Evolutionary conservation across 2,329 filamentous ascomycete species (phyloP).

Genomic region (Rhynchosporium agropyri): DNA sequence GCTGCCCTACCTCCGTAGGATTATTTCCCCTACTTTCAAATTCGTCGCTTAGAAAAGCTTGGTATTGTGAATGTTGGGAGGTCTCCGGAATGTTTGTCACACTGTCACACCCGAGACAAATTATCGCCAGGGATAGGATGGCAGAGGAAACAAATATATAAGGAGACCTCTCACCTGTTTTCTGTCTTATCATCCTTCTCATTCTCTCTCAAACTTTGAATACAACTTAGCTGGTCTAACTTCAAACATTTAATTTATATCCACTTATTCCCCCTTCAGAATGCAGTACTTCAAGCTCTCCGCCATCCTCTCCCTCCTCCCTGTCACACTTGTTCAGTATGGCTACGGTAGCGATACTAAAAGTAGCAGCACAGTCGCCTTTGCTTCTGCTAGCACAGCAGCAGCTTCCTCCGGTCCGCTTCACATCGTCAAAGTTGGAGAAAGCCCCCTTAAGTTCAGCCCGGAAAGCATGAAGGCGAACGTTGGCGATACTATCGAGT

Average conservation of each 20-base stretch:
- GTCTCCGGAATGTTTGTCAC: conserved; percentile 9
- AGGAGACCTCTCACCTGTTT: not conserved
- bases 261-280: conserved; percentile 19
- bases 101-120: not conserved
- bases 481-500: conserved; percentile 56
- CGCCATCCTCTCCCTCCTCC: conserved; percentile 31
- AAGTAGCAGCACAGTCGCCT: conserved; percentile 19
- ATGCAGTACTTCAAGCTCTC: conserved; percentile 38
- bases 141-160: not conserved
- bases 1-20: not conserved
- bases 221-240: conserved; percentile 12
- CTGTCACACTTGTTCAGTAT: conserved; percentile 32
- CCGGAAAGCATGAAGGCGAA: conserved; percentile 54
- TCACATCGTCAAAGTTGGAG: conserved; percentile 42
- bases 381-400: conserved; percentile 23
- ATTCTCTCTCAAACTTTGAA: not conserved
- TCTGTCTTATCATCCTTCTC: conserved; percentile 11
- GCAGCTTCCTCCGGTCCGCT: conserved; percentile 33
- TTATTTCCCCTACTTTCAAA: conserved; percentile 2
- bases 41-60: conserved; percentile 16
- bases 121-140: not conserved
- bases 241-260: conserved; percentile 23
- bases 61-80: conserved; percentile 14
- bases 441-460: conserved; percentile 49
- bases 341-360: conserved; percentile 22